These are phyloP conservation scores for Podosphaera fusca DNA, from an alignment of 2,329 filamentous ascomycete species.

Conservation along the genomic window DNA sequence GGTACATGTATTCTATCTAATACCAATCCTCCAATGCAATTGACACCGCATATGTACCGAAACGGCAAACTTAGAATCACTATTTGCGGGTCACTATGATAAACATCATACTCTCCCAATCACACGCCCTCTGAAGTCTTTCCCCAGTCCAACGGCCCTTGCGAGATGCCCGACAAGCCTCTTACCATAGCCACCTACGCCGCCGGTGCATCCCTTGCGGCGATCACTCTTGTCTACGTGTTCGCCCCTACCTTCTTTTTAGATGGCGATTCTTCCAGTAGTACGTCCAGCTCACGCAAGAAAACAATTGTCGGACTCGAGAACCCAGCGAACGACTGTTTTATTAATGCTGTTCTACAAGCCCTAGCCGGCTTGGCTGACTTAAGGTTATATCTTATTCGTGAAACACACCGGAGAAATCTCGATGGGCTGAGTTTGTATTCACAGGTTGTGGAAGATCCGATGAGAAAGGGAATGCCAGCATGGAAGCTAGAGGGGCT, in stretches of 20 bases:
- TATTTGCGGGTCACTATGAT: no score
- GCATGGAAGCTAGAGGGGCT: conserved; percentile 42
- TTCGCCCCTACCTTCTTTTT: conserved; percentile 95
- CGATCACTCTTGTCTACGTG: conserved; percentile 86
- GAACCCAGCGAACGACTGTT: conserved; percentile 88
- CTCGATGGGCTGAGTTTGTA: conserved; percentile 64
- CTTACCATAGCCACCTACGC: conserved; percentile 78
- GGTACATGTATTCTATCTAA: no score
- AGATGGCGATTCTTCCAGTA: conserved; percentile 47
- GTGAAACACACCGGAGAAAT: conserved; percentile 64
- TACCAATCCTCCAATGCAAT: no score
- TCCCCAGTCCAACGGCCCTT: background rate
- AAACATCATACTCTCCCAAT: no score
- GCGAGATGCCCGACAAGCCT: conserved; percentile 55
- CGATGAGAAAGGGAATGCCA: conserved; percentile 23
- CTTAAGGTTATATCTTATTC: conserved; percentile 73
- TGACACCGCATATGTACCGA: no score
- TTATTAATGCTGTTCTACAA: conserved; percentile 92
- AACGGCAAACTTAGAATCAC: no score
- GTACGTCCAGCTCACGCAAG: conserved; percentile 34
- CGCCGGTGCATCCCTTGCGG: conserved; percentile 82
- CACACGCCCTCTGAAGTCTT: background rate
- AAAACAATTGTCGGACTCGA: conserved; percentile 71
- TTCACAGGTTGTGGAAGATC: conserved; percentile 29
- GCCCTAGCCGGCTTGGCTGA: conserved; percentile 77